phyloP scores from a whole-genome alignment of 108 stramenopile species.

The Cyclotella baltica region DNA sequence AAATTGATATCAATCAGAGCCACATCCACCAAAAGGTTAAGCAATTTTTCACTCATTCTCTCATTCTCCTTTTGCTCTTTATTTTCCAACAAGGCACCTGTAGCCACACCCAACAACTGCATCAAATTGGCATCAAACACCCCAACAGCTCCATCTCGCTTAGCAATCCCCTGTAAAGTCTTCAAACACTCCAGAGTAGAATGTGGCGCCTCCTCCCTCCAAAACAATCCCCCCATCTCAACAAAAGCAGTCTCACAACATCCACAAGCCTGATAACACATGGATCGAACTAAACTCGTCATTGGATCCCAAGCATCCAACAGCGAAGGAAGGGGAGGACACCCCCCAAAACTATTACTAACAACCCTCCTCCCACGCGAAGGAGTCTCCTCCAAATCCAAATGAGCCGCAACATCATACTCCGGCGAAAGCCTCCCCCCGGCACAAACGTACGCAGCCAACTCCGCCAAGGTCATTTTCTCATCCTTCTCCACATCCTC shows the following conservation, averaged over 20 bases:
- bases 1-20: conserved; percentile 55
- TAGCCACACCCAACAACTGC: conserved; percentile 49
- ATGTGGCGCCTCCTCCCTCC: conserved; percentile 16
- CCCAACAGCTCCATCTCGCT: conserved; percentile 20
- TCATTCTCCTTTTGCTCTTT: background rate
- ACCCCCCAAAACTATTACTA: conserved; percentile 21
- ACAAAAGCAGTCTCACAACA: conserved; percentile 42
- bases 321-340: conserved; percentile 24
- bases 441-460: conserved; percentile 40
- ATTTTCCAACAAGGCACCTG: conserved; percentile 21
- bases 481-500: conserved; percentile 25
- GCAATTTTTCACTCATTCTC: conserved; percentile 30
- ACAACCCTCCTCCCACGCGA: background rate
- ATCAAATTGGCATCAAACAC: conserved; percentile 54
- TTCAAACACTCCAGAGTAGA: conserved; percentile 17
- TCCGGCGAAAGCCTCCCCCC: conserved; percentile 37
- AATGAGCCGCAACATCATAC: background rate
- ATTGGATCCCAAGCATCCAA: conserved; percentile 37
- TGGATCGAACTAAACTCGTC: conserved; percentile 30
- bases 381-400: background rate
- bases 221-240: conserved; percentile 39
- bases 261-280: conserved; percentile 44
- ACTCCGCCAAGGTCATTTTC: conserved; percentile 15
- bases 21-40: conserved; percentile 52
- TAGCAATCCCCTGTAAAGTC: conserved; percentile 38